These are phyloP conservation scores for Fusarium dlaminii DNA, from an alignment of 2,329 filamentous ascomycete genomes.

Conservation along the genomic window DNA sequence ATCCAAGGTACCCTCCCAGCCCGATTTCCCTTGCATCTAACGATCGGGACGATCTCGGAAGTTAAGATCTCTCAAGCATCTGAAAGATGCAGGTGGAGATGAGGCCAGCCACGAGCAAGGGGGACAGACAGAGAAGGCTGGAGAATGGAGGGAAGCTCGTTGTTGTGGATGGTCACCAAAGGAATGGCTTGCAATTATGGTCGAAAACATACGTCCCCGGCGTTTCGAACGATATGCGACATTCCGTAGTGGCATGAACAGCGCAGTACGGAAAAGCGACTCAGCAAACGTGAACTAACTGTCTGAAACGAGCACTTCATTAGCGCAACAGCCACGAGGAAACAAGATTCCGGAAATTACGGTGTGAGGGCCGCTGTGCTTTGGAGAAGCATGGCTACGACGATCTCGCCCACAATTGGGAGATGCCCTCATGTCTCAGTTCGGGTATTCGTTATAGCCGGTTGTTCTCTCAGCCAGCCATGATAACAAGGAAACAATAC, in stretches of 20 bases:
- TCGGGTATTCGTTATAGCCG: background rate
- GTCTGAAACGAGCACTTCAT: background rate
- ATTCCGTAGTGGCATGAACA: background rate
- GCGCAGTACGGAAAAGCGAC: background rate
- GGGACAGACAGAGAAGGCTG: background rate
- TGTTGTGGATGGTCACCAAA: accelerated
- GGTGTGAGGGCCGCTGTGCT: background rate
- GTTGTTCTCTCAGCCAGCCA: background rate
- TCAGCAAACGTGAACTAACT: background rate
- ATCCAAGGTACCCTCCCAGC: background rate
- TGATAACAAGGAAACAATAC: background rate
- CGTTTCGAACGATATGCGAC: background rate
- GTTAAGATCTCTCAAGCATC: background rate
- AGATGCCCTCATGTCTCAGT: background rate
- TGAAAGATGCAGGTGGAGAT: background rate
- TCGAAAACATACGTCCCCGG: accelerated
- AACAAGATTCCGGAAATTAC: background rate
- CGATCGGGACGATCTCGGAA: background rate
- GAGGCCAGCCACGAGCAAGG: background rate
- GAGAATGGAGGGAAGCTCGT: background rate
- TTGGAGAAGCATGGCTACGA: background rate
- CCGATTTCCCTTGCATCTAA: background rate
- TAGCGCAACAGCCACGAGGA: background rate
- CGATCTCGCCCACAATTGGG: background rate
- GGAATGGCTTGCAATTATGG: background rate